Evolutionary conservation across 2,329 filamentous ascomycete species (phyloP).

Genomic region (Sporothrix luriei): DNA sequence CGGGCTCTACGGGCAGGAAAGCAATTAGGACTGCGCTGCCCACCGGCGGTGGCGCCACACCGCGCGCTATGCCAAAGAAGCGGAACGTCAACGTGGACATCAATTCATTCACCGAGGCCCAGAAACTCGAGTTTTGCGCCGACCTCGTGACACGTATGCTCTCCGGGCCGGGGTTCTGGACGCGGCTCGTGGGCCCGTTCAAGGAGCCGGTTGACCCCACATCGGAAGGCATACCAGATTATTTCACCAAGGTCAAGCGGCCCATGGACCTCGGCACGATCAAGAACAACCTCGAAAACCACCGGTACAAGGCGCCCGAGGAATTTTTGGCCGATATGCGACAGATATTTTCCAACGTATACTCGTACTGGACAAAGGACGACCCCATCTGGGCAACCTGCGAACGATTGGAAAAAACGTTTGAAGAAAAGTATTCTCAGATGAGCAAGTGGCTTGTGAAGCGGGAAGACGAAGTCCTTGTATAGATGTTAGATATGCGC

Average conservation of each 20-base stretch:
- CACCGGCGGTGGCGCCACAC: not conserved
- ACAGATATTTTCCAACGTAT: conserved; percentile 66
- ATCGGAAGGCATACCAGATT: conserved; percentile 61
- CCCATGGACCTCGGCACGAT: conserved; percentile 66
- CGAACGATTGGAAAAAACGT: conserved; percentile 59
- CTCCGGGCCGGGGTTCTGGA: conserved; percentile 67
- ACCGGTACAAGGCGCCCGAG: conserved; percentile 54
- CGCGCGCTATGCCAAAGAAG: conserved; percentile 30
- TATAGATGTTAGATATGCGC: no score
- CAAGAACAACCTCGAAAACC: conserved; percentile 61
- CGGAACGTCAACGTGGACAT: conserved; percentile 35
- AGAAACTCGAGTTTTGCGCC: conserved; percentile 61
- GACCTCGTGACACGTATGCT: conserved; percentile 63
- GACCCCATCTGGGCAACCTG: conserved; percentile 59
- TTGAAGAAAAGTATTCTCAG: conserved; percentile 51
- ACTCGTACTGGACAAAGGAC: conserved; percentile 62
- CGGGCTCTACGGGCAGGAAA: conserved; percentile 38
- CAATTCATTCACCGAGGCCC: conserved; percentile 43
- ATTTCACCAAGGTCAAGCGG: conserved; percentile 61
- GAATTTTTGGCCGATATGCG: conserved; percentile 62
- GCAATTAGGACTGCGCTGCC: conserved; percentile 42
- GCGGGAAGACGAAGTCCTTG: conserved; percentile 26
- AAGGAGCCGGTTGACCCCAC: conserved; percentile 60
- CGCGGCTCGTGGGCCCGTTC: conserved; percentile 65
- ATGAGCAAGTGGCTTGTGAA: conserved; percentile 64